Percentiles rank a stretch among this genome's conserved stretches.
These are phyloP conservation scores for Juglanconis juglandina DNA, from an alignment of 2,329 filamentous ascomycete genomes.

Conservation along the genomic window DNA sequence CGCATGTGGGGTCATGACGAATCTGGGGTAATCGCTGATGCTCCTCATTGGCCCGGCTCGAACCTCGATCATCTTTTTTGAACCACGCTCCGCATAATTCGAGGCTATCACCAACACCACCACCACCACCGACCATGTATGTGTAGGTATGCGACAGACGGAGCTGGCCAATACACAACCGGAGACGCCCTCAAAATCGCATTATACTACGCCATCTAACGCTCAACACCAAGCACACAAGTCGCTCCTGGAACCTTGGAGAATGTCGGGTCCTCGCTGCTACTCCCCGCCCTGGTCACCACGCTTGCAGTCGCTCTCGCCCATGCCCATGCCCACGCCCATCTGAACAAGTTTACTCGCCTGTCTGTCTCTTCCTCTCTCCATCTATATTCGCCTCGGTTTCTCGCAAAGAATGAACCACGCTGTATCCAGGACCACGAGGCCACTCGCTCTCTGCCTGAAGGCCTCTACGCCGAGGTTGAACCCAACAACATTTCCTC, in stretches of 20 bases:
- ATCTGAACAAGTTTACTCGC: no score
- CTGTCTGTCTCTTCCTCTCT: not conserved
- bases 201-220: no score
- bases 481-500: not conserved
- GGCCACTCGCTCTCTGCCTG: constrained; percentile 7
- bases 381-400: not conserved
- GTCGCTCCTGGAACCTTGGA: not conserved
- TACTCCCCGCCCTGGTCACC: not conserved
- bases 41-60: not conserved
- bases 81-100: no score
- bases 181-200: no score
- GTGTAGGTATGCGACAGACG: no score
- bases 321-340: no score
- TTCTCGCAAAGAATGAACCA: constrained; percentile 6
- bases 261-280: constrained; percentile 13
- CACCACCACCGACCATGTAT: no score
- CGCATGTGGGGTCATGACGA: not conserved
- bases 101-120: no score
- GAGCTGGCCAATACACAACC: no score
- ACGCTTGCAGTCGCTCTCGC: not conserved
- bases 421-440: not conserved
- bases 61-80: no score
- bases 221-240: no score
- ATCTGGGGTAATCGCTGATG: not conserved
- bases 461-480: not conserved